Base-by-base conservation (phyloP, 2,329 filamentous ascomycete species). In the Verticillium nubilum region DNA sequence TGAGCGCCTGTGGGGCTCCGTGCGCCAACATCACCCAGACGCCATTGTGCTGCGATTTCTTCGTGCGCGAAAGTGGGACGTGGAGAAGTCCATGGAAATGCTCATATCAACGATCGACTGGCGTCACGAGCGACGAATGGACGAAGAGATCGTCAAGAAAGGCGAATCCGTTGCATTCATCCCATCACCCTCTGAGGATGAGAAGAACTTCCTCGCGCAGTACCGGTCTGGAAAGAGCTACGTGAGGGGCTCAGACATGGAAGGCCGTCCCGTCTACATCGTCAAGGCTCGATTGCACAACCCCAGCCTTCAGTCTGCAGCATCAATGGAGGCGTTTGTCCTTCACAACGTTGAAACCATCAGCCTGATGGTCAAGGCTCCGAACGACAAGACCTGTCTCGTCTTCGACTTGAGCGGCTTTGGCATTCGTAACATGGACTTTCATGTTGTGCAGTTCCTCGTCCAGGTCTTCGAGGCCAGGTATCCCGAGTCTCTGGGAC, bases 401-500 rank as follows among this genome's bases (percentile, higher is more conserved):
- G 73, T 91, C 57, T 91, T 92, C 68, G 89, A 92, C 72, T 87
- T 91, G 82, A 88, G 81, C 7, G 79, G 83, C 62, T 91, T 91
- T 69, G 82, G 82, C 15, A 77, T 91, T 69, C 80, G 85, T 12
- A 91, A 92, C 73, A 91, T 92, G 81, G 89, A 92, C 72, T 91
- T 91, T 69, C 80, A 85, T 0, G 87, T 88, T 0, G 86, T 91
- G 57, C 91, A 90, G 66, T 91, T 91, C 75, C 88, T 92, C 77
- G 89, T 91, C 73, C 89, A 90, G 66, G 88, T 87, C 68, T 90
- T 92, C 66, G 89, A 92, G 74, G 88, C 89, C 55, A 89, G 91
- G 68, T 92, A 91, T 67, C 89, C 89, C 1, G 89, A 92, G 70
- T 89, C 85, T 0, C 77, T 92, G 2, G 88, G 87, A 37, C 76